phyloP scores from a whole-genome alignment of 2,329 filamentous ascomycete species.

The Penicillium sp. region DNA sequence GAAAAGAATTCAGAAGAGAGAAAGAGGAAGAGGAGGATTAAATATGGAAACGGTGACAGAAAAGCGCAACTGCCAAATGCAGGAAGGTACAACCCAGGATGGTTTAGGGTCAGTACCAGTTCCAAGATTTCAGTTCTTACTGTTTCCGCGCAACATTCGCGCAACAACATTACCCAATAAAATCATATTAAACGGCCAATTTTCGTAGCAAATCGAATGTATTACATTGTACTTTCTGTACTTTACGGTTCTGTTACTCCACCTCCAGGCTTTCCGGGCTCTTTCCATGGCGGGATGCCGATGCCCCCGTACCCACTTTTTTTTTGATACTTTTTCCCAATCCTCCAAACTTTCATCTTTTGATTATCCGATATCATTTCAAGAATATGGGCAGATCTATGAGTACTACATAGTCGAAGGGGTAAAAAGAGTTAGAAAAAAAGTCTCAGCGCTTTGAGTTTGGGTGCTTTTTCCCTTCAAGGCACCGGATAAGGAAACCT shows the following conservation, averaged over 20 bases:
- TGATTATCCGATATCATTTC: too few species aligned
- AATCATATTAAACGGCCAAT: too few species aligned
- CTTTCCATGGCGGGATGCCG: neutral
- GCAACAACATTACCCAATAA: too few species aligned
- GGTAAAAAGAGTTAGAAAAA: too few species aligned
- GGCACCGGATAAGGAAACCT: slow-evolving; percentile 7
- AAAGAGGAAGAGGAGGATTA: slow-evolving; percentile 8
- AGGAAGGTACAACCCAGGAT: slow-evolving; percentile 7
- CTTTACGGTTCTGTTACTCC: neutral
- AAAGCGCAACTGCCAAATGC: slow-evolving; percentile 17
- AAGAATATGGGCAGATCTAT: too few species aligned
- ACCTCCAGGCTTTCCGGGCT: neutral
- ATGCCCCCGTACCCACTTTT: neutral
- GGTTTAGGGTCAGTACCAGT: neutral
- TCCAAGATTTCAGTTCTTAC: neutral
- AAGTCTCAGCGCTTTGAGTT: too few species aligned
- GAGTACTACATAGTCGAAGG: too few species aligned
- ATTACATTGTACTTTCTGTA: neutral
- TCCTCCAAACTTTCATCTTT: slow-evolving; percentile 7
- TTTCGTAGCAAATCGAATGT: neutral
- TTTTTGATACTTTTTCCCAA: neutral
- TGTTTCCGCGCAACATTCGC: neutral
- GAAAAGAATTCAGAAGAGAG: slow-evolving; percentile 2
- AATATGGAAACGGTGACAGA: slow-evolving; percentile 13
- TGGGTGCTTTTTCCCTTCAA: neutral